Evolutionary conservation across 2,329 filamentous ascomycete species (phyloP).

Genomic region (Botrytis fabae): DNA sequence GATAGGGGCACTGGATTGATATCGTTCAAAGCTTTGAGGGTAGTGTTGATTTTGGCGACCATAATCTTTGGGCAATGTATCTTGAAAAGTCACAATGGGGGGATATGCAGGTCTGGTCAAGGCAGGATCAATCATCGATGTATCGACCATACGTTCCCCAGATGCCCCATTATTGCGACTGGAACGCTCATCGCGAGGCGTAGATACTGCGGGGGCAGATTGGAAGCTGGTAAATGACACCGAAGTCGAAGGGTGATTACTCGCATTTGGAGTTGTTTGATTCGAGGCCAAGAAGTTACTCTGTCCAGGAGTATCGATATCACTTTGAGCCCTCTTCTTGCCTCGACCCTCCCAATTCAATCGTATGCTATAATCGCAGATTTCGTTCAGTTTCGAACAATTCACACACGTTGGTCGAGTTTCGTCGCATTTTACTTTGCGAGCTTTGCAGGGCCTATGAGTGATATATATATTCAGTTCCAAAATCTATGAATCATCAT

Average conservation of each 20-base stretch:
- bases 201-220: not conserved
- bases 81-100: conserved; percentile 22
- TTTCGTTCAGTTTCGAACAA: conserved; percentile 69
- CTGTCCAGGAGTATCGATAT: conserved; percentile 14
- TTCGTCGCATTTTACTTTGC: conserved; percentile 81
- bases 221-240: not conserved
- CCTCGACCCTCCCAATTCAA: conserved; percentile 78
- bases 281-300: conserved; percentile 27
- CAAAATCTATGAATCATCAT: conserved; percentile 20
- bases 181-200: not conserved
- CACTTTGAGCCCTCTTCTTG: conserved; percentile 53
- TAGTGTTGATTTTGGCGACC: conserved; percentile 23
- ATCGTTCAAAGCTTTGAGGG: conserved; percentile 35
- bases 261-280: not conserved
- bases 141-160: not conserved
- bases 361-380: conserved; percentile 78
- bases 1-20: conserved; percentile 25
- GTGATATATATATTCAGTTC: conserved; percentile 11
- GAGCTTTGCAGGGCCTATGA: conserved; percentile 72
- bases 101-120: conserved; percentile 23
- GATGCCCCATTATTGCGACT: not conserved
- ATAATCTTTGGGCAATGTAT: conserved; percentile 12
- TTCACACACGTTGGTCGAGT: conserved; percentile 72
- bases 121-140: conserved; percentile 31
- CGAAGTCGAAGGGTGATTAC: not conserved